A percentile compares a stretch with the other conserved stretches of the same genome.
Conservation (phyloP, 2,329 filamentous ascomycete genomes). For the Diaporthe nobilis region DNA sequence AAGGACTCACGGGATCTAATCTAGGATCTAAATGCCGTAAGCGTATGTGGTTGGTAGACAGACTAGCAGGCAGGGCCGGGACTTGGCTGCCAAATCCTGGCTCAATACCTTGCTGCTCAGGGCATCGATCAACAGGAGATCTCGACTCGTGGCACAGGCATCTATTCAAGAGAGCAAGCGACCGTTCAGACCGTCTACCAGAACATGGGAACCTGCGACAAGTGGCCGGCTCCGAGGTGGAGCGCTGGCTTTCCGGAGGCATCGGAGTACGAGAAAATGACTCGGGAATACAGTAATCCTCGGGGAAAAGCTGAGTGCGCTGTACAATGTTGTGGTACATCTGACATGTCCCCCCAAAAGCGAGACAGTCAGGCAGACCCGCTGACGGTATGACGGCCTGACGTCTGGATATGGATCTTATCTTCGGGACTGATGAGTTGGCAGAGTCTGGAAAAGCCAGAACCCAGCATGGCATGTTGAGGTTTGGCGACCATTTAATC, state of each 20-base stretch:
- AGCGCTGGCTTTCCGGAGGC: not conserved
- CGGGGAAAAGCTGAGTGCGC: constrained; percentile 3
- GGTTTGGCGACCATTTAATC: constrained; percentile 3
- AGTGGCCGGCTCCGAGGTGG: constrained; percentile 30
- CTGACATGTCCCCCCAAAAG: constrained; percentile 9
- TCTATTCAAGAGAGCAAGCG: not conserved
- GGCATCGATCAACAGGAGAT: constrained; percentile 1
- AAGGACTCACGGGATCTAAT: constrained; percentile 3
- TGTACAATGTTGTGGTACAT: not conserved
- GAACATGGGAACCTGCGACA: constrained; percentile 2
- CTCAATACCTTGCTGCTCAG: not conserved
- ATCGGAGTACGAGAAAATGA: constrained; percentile 24
- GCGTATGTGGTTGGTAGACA: not conserved
- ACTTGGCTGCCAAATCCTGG: not conserved
- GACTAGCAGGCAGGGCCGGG: not conserved
- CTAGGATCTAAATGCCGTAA: not conserved
- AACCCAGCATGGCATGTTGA: constrained; percentile 22
- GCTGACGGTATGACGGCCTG: constrained; percentile 16
- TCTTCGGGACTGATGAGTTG: not conserved
- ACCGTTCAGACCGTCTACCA: not conserved
- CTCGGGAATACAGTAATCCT: constrained; percentile 11
- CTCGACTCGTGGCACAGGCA: not conserved
- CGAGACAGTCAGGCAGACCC: constrained; percentile 17
- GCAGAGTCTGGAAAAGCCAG: not conserved
- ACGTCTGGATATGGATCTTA: constrained; percentile 10